Evolutionary conservation across 495 filamentous ascomycete genomes (phyloP), one percentile per base, ranked within the genome.

Genomic region (Podospora didyma): DNA sequence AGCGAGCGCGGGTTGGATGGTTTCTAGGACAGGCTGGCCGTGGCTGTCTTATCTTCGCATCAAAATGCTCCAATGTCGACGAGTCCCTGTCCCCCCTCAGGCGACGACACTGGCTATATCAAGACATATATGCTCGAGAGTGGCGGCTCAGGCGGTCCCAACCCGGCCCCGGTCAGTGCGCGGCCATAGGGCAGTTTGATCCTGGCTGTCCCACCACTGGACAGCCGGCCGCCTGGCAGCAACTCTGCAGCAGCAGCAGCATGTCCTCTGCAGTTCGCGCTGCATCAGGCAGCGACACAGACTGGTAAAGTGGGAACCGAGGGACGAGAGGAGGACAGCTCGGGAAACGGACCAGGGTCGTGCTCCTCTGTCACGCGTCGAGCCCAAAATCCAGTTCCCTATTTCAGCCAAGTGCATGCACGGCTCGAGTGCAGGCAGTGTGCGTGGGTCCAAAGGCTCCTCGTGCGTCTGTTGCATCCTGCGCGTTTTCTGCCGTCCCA

Each of bases 61-160:
- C n/a, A 37, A 26, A 42, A 42, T 7, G 45, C 37, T 26, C 59
- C 64, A 64, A 66, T 62, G 53, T 48, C 19, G 23, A 48, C 55
- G 26, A 49, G 50, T 1, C 52, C 56, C 56, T 37, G 37, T 42
- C 49, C 49, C 19, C 49, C 49, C 3, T 31, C 31, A 51, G n/a
- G 39, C 39, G 49, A 28, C 10, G 34, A n/a, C 17, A 16, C 9
- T 49, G 23, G 47, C 47, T 26, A 2, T 19, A 31, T 23, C 2
- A 49, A 49, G 39, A 42, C 39, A 16, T 17, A 42, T 42, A 42
- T 42, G 39, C 39, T 42, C n/a, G 26, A 31, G 26, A 31, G 39
- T 42, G 39, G 39, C 39, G 39, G 39, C 39, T 42, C 39, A 42
- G 39, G 39, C 39, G 39, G 39, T 42, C 39, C 14, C 12, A 14